These are phyloP conservation scores for Spathaspora arborariae DNA, from an alignment of 805 yeast genomes.

Conservation along the genomic window DNA sequence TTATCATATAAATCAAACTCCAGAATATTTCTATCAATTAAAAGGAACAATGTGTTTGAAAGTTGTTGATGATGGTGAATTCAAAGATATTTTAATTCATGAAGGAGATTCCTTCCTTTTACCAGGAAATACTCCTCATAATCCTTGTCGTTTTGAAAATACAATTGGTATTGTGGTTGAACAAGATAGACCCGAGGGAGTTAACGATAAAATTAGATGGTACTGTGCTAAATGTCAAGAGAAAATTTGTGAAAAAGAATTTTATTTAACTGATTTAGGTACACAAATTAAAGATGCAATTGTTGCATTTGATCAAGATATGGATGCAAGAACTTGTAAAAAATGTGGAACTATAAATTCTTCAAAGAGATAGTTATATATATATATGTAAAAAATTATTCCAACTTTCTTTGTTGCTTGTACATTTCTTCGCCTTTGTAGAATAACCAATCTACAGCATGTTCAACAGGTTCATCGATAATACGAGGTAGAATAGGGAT, in stretches of 20 bases:
- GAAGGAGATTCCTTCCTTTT: slow-evolving; percentile 89
- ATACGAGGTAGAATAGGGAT: slow-evolving; percentile 76
- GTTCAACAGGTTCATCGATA: slow-evolving; percentile 81
- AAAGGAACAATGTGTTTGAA: slow-evolving; percentile 82
- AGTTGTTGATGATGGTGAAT: slow-evolving; percentile 70
- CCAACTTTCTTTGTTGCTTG: background rate
- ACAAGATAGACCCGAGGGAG: slow-evolving; percentile 78
- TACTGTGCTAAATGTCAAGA: slow-evolving; percentile 71
- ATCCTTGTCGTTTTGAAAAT: slow-evolving; percentile 80
- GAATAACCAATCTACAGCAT: slow-evolving; percentile 59
- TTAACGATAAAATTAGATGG: slow-evolving; percentile 79
- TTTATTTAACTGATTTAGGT: slow-evolving; percentile 79
- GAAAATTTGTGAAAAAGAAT: slow-evolving; percentile 63
- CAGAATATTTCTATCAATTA: slow-evolving; percentile 87
- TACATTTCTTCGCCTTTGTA: slow-evolving; percentile 43
- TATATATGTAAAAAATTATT: background rate
- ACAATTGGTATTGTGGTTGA: slow-evolving; percentile 91
- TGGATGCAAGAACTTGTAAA: slow-evolving; percentile 64
- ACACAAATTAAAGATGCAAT: slow-evolving; percentile 88
- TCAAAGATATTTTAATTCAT: slow-evolving; percentile 66
- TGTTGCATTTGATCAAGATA: slow-evolving; percentile 58
- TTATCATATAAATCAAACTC: slow-evolving; percentile 90
- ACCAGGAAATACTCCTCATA: slow-evolving; percentile 84
- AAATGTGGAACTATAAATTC: slow-evolving; percentile 71
- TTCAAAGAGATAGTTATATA: slow-evolving; percentile 42